Conservation (phyloP, 192 early-diverging fungal genomes). For the Mortierella alpina region DNA sequence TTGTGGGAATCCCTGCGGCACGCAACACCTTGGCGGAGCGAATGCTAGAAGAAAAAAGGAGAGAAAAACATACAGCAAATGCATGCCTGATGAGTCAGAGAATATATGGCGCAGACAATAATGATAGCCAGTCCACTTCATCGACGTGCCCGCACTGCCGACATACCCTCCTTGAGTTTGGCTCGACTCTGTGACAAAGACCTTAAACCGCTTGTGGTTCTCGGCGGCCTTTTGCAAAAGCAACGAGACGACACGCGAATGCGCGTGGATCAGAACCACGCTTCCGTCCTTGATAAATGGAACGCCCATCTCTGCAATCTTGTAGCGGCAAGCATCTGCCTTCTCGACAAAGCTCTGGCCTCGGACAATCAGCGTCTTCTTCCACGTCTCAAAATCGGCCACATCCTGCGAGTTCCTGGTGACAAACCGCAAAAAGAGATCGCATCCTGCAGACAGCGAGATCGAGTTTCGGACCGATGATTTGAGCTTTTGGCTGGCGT, state of each 20-base stretch:
- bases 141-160: not conserved
- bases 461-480: constrained; percentile 77
- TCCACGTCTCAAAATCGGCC: constrained; percentile 80
- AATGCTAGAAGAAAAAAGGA: constrained; percentile 48
- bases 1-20: constrained; percentile 81
- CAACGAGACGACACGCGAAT: constrained; percentile 93
- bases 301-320: constrained; percentile 80
- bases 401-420: constrained; percentile 70
- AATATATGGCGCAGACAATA: not conserved
- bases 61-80: not conserved
- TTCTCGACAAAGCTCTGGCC: constrained; percentile 81
- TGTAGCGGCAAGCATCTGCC: constrained; percentile 75
- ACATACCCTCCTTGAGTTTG: constrained; percentile 77
- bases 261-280: constrained; percentile 92
- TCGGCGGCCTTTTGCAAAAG: constrained; percentile 81
- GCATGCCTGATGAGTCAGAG: constrained; percentile 38
- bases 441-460: constrained; percentile 88
- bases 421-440: constrained; percentile 82
- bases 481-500: constrained; percentile 75
- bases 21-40: constrained; percentile 77
- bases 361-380: constrained; percentile 73
- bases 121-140: too few species aligned
- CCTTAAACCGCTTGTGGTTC: constrained; percentile 88
- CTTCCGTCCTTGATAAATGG: constrained; percentile 84
- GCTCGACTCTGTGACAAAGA: constrained; percentile 92